Base-by-base conservation (phyloP, 2,329 filamentous ascomycete species). In the Penicillium sp. region DNA sequence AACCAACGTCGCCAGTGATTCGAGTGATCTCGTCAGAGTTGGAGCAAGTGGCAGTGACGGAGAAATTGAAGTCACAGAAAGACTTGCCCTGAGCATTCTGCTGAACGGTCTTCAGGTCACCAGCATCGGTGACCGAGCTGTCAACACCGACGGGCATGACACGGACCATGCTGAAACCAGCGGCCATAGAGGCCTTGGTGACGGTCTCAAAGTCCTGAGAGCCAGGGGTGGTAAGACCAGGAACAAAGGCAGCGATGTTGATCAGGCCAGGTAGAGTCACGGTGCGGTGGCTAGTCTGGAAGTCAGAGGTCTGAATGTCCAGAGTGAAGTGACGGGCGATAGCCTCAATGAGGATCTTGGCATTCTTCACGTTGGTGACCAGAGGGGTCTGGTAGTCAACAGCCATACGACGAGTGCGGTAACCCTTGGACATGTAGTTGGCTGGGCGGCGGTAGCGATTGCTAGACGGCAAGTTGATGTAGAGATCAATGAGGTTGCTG, bases 341-440 rank as follows among this genome's bases (percentile, higher is more conserved):
- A 22, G 93, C 94, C 78, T 99, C 94, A 51, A 99, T 88, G 49
- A 99, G 79, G 56, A 99, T 90, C 82, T 97, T 99, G 56, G 94
- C 94, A 71, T 97, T 97, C 84, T 99, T 99, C 75, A 99, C 94
- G 68, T 99, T 99, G 53, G 94, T 99, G 18, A 99, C 93, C 57
- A 99, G 81, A 55, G 94, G 94, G 52, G 94, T 96, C 78, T 97
- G 93, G 78, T 97, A 90, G 76, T 97, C 94, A 41, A 99, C 94
- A 33, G 94, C 94, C 92, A 99, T 97, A 75, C 94, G 88, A 73
- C 94, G 87, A 53, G 94, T 97, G 70, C 90, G 89, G 79, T 99
- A 99, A 57, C 94, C 94, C 79, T 94, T 94, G 76, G 90, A 95
- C 88, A 99, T 95, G 78, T 97, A 99, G 81, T 92, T 99, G 67